Base-by-base conservation (phyloP, 2,329 filamentous ascomycete genomes). In the Phialophora expanda region DNA sequence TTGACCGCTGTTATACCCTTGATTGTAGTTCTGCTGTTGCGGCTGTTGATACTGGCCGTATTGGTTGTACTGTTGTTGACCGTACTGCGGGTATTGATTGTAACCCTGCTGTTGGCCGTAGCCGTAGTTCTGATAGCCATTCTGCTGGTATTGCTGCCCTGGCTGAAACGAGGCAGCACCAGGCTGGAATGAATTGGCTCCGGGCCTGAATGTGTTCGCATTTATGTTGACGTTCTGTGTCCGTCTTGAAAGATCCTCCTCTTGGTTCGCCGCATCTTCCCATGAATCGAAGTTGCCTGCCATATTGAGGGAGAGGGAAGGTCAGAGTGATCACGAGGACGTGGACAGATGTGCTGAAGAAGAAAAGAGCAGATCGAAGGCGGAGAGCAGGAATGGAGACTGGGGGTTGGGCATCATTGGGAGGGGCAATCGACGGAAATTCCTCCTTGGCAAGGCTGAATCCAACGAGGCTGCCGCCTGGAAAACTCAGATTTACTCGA, bases 261-360 rank as follows among this genome's bases (percentile, higher is more conserved):
- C 90, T 83, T 92, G 89, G 69, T 87, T 88, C 62, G 89, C 84
- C 75, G 89, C 88, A 75, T 93, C 91, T 82, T 98, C 93, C 91
- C 95, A 98, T 69, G 93, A 97, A 79, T 96, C 93, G 75, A 92
- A 90, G 44, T 72, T 72, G 79, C 93, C 89, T 74, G 93, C 90
- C 93, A 97, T 97, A 28, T 2, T 65, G 17, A 7, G 48, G 32
- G 28, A 51, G 20, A 20, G 22, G 5, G 22, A 54, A 9, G n/a
- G 30, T 32, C 12, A 38, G 48, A 61, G 28, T 17, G n/a, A 28
- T 44, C 9, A n/a, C 20, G 20, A 8, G 46, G 24, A 41, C 26
- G 9, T 24, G 51, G 24, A 32, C 1, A 12, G 12, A 4, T 14
- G 12, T 20, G 24, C 11, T 34, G 5, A 53, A 54, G 48, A 26